Evolutionary conservation across 2,329 filamentous ascomycete species (phyloP).

Genomic region (Aureobasidium sp.): DNA sequence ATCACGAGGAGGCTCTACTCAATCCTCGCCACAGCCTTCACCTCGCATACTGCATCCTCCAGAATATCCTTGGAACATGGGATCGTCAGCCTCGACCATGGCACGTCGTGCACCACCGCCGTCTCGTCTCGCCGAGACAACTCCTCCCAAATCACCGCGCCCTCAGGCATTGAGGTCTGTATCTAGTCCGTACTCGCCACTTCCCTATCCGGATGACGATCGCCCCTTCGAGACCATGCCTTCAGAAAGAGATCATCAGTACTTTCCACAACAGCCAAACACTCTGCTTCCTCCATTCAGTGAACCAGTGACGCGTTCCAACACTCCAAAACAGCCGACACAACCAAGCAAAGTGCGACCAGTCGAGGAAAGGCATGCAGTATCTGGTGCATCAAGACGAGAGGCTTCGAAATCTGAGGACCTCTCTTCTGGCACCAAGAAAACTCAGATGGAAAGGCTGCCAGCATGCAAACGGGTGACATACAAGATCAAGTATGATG

Average conservation of each 20-base stretch:
- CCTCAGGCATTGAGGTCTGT: slow-evolving; percentile 25
- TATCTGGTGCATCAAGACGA: not conserved
- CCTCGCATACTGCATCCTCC: not conserved
- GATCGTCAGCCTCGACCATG: slow-evolving; percentile 20
- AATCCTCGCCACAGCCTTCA: not conserved
- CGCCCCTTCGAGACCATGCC: slow-evolving; percentile 31
- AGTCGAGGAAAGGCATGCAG: not conserved
- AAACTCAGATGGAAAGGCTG: slow-evolving; percentile 29
- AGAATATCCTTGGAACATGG: slow-evolving; percentile 12
- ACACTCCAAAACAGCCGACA: slow-evolving; percentile 2
- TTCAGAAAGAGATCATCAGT: slow-evolving; percentile 34
- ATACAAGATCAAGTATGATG: slow-evolving; percentile 54
- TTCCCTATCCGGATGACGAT: slow-evolving; percentile 41
- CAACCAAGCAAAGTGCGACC: slow-evolving; percentile 2
- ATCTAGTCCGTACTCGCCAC: slow-evolving; percentile 22
- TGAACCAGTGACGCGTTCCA: slow-evolving; percentile 10
- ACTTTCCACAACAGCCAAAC: slow-evolving; percentile 17
- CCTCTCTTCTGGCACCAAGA: slow-evolving; percentile 22
- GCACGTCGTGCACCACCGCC: slow-evolving; percentile 20
- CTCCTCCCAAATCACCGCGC: slow-evolving; percentile 13
- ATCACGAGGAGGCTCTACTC: slow-evolving; percentile 10
- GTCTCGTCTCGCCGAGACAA: slow-evolving; percentile 20
- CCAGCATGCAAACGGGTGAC: slow-evolving; percentile 61
- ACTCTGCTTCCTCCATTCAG: slow-evolving; percentile 16
- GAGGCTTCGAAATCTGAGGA: slow-evolving; percentile 16